These are phyloP conservation scores for Saccharomyces pastorianus DNA, from an alignment of 1,139 yeast genomes.

Conservation along the genomic window DNA sequence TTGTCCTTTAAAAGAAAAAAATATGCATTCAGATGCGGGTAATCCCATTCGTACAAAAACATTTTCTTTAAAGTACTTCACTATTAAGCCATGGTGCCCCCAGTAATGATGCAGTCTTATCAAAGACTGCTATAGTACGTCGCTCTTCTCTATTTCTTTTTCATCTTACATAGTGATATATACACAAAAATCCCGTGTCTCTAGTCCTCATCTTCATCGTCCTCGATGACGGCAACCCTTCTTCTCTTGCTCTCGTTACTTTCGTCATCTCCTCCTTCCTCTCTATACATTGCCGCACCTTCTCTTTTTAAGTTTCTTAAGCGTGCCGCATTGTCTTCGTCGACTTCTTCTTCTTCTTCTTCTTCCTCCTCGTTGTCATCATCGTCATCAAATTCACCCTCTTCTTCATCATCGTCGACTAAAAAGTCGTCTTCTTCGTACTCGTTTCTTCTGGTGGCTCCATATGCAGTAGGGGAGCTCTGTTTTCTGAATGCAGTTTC, in stretches of 20 bases:
- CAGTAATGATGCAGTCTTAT: not conserved
- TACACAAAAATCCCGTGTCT: not conserved
- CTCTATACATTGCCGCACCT: constrained; percentile 44
- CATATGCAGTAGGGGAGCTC: constrained; percentile 7
- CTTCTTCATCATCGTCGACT: constrained; percentile 40
- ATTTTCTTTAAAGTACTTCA: not conserved
- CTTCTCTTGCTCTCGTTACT: constrained; percentile 34
- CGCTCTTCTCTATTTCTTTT: not conserved
- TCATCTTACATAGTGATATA: constrained; percentile 23
- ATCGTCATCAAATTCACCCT: constrained; percentile 48
- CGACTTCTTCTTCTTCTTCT: constrained; percentile 40
- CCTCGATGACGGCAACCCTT: constrained; percentile 49
- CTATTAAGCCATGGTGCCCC: not conserved
- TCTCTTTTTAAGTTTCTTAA: constrained; percentile 51
- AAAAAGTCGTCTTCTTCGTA: constrained; percentile 40
- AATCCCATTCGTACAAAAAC: not conserved
- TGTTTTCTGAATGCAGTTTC: constrained; percentile 8
- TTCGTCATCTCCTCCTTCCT: constrained; percentile 25
- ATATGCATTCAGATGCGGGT: not conserved
- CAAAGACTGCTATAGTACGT: not conserved
- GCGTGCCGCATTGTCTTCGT: constrained; percentile 57
- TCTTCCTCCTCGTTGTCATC: constrained; percentile 41
- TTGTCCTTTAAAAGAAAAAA: not conserved
- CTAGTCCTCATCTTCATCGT: constrained; percentile 47
- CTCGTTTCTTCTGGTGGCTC: constrained; percentile 32